Evolutionary conservation across 2,329 filamentous ascomycete genomes (phyloP).

Genomic region (Ambrosiella beaveri): DNA sequence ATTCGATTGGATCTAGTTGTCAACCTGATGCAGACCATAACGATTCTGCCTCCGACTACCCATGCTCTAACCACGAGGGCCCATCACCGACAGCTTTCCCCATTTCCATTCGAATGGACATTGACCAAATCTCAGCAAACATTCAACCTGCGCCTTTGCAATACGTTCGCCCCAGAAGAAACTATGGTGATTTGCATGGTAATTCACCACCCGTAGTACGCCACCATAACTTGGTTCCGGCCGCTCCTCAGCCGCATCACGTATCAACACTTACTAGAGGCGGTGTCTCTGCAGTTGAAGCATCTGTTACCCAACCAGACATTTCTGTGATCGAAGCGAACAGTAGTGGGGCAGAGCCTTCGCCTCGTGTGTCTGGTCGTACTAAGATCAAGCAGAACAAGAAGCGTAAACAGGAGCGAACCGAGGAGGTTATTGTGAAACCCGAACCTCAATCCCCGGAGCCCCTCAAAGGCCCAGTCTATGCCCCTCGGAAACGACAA

Average conservation of each 20-base stretch:
- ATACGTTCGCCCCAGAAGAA: neutral
- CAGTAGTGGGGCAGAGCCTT: conserved; percentile 5
- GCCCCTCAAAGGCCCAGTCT: conserved; percentile 34
- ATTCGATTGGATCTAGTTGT: conserved; percentile 4
- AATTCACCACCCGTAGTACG: conserved; percentile 46
- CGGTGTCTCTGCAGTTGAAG: conserved; percentile 5
- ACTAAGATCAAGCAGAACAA: conserved; percentile 32
- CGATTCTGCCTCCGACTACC: neutral
- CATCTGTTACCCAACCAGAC: conserved; percentile 15
- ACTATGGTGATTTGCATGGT: conserved; percentile 15
- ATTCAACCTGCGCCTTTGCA: neutral
- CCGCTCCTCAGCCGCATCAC: conserved; percentile 60
- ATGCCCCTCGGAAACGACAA: conserved; percentile 39
- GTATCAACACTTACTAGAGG: conserved; percentile 33
- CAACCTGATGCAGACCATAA: neutral
- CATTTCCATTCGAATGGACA: conserved; percentile 5
- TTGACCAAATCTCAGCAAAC: conserved; percentile 10
- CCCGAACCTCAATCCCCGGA: conserved; percentile 47
- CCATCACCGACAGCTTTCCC: neutral
- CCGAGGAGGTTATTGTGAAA: conserved; percentile 41
- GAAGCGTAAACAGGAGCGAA: conserved; percentile 26
- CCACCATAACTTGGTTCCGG: conserved; percentile 54
- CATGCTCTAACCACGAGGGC: conserved; percentile 2
- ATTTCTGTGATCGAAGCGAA: conserved; percentile 3
- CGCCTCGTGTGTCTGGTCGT: neutral